Evolutionary conservation across 2,329 filamentous ascomycete genomes (phyloP).

Genomic region (Phyllosticta capitalensis): DNA sequence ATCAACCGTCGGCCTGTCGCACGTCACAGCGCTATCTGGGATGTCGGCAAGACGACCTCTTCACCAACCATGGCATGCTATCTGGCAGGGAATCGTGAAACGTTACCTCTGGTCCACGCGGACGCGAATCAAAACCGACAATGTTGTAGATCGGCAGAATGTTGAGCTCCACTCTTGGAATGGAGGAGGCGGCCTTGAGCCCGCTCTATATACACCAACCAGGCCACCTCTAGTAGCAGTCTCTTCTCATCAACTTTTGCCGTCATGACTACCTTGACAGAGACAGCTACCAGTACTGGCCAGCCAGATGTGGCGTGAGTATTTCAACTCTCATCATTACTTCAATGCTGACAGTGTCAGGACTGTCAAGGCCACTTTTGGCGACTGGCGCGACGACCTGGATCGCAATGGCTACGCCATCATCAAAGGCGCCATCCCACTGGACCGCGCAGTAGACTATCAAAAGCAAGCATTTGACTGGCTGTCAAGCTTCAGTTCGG

Average conservation of each 20-base stretch:
- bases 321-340: background rate
- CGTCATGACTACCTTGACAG: background rate
- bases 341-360: background rate
- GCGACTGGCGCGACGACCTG: slow-evolving; percentile 36
- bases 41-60: background rate
- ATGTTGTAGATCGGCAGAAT: background rate
- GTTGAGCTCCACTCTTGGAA: background rate
- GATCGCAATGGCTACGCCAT: slow-evolving; percentile 32
- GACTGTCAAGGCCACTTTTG: slow-evolving; percentile 14
- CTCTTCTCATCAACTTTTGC: background rate
- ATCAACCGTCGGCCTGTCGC: background rate
- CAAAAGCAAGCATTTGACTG: slow-evolving; percentile 32
- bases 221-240: background rate
- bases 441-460: slow-evolving; percentile 32
- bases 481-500: slow-evolving; percentile 33
- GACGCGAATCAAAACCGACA: background rate
- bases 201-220: background rate
- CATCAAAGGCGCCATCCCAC: slow-evolving; percentile 31
- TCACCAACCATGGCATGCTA: background rate
- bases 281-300: background rate
- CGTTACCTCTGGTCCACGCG: background rate
- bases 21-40: background rate
- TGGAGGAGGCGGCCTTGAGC: background rate
- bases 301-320: background rate
- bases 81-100: background rate